Evolutionary conservation across 768 basidiomycete genomes (phyloP).

Genomic region (Rossbeevera mucosa): DNA sequence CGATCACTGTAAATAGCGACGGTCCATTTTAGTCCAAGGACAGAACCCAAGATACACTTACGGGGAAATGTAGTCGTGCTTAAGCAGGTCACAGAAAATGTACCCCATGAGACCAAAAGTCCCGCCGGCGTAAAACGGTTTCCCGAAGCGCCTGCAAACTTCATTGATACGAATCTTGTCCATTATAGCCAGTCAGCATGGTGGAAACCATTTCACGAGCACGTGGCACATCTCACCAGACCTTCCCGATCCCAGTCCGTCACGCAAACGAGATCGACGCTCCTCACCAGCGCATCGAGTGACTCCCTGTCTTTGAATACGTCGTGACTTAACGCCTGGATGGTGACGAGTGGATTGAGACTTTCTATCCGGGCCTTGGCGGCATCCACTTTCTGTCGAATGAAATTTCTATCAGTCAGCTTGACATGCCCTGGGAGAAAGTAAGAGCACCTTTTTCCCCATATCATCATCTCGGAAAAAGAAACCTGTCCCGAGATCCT

Average conservation of each 20-base stretch:
- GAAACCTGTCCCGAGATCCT: slow-evolving; percentile 90
- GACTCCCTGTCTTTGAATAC: slow-evolving; percentile 45
- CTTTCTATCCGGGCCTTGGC: slow-evolving; percentile 82
- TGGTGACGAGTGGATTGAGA: slow-evolving; percentile 86
- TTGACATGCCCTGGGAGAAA: slow-evolving; percentile 36
- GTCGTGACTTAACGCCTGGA: slow-evolving; percentile 60
- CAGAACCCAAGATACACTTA: slow-evolving; percentile 39
- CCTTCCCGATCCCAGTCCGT: slow-evolving; percentile 71
- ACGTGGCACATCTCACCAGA: slow-evolving; percentile 50
- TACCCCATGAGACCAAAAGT: slow-evolving; percentile 89
- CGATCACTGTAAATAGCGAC: slow-evolving; percentile 48
- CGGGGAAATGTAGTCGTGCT: slow-evolving; percentile 84
- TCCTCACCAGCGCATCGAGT: slow-evolving; percentile 55
- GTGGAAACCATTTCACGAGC: background rate
- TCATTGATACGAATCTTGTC: slow-evolving; percentile 72
- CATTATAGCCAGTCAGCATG: slow-evolving; percentile 5
- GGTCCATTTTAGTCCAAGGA: slow-evolving; percentile 5
- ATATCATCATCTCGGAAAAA: slow-evolving; percentile 93
- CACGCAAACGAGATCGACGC: slow-evolving; percentile 81
- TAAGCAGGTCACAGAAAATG: slow-evolving; percentile 89
- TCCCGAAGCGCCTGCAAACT: slow-evolving; percentile 66
- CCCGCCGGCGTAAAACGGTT: slow-evolving; percentile 88
- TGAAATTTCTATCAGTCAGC: slow-evolving; percentile 26
- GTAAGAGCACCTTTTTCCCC: slow-evolving; percentile 66
- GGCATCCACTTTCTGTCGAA: slow-evolving; percentile 71